phyloP scores from a whole-genome alignment of 2,329 filamentous ascomycete genomes.

The Chrysoporthe puriensis region DNA sequence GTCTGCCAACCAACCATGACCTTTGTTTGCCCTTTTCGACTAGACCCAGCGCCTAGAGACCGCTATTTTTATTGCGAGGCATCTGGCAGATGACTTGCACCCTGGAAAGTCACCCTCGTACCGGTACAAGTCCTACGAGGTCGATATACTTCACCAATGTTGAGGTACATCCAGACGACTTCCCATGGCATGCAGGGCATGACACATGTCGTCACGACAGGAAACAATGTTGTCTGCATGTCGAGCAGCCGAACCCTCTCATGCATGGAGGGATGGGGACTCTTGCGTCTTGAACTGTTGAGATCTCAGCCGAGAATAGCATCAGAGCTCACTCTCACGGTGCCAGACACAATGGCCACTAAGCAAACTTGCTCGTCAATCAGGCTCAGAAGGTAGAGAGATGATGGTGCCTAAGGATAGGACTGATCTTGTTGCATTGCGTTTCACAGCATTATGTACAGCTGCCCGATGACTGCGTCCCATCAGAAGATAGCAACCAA shows the following conservation, averaged over 20 bases:
- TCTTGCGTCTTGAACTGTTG: background rate
- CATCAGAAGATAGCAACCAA: background rate
- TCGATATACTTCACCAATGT: conserved; percentile 6
- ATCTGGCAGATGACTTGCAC: background rate
- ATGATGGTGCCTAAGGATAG: conserved; percentile 1
- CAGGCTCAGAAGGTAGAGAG: background rate
- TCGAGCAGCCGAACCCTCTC: background rate
- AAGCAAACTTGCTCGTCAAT: background rate
- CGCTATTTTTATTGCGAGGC: background rate
- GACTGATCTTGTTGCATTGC: background rate
- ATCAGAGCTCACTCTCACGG: background rate
- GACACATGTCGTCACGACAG: background rate
- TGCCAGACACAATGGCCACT: background rate
- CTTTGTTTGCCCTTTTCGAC: background rate
- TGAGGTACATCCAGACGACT: background rate
- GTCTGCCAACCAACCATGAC: conserved; percentile 5
- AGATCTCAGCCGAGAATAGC: conserved; percentile 10
- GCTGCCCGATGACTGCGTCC: background rate
- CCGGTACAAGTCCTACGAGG: conserved; percentile 8
- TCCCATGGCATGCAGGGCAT: background rate
- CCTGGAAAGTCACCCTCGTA: conserved; percentile 9
- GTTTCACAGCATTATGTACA: background rate
- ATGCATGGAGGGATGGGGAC: background rate
- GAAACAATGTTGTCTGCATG: background rate
- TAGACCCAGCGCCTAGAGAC: conserved; percentile 19